Evolutionary conservation across 2,329 filamentous ascomycete genomes (phyloP).

Genomic region (Aspergillus neotritici): DNA sequence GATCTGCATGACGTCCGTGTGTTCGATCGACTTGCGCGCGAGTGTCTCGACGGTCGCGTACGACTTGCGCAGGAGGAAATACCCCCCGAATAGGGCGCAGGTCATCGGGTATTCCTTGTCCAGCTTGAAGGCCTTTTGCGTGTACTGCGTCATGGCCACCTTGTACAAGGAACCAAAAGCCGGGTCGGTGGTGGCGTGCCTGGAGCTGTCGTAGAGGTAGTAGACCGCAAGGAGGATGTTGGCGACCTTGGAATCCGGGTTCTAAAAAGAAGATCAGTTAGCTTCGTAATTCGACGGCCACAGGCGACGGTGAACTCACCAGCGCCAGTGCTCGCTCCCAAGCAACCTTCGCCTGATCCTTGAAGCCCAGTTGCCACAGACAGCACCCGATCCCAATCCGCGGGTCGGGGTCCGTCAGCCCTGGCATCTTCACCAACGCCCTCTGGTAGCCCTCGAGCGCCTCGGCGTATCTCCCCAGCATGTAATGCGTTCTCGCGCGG

Average conservation of each 20-base stretch:
- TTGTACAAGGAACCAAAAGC: slow-evolving; percentile 82
- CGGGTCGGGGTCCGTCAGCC: slow-evolving; percentile 86
- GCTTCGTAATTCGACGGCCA: not conserved
- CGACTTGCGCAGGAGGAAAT: slow-evolving; percentile 78
- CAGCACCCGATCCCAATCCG: slow-evolving; percentile 94
- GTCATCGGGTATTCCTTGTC: slow-evolving; percentile 88
- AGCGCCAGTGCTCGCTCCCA: slow-evolving; percentile 87
- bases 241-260: slow-evolving; percentile 78
- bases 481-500: slow-evolving; percentile 79
- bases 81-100: slow-evolving; percentile 82
- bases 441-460: slow-evolving; percentile 82
- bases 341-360: slow-evolving; percentile 81
- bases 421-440: slow-evolving; percentile 76
- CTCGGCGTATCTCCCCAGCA: slow-evolving; percentile 78
- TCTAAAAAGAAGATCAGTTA: slow-evolving; percentile 31
- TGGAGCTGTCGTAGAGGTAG: slow-evolving; percentile 79
- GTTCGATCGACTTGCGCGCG: slow-evolving; percentile 87
- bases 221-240: slow-evolving; percentile 86
- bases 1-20: slow-evolving; percentile 92
- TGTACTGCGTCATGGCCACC: slow-evolving; percentile 90
- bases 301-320: slow-evolving; percentile 35
- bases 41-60: slow-evolving; percentile 78
- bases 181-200: slow-evolving; percentile 74
- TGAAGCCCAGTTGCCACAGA: slow-evolving; percentile 93
- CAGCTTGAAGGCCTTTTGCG: slow-evolving; percentile 86